These are phyloP conservation scores for Colletotrichum simmondsii DNA, from an alignment of 2,329 filamentous ascomycete species.

Conservation along the genomic window DNA sequence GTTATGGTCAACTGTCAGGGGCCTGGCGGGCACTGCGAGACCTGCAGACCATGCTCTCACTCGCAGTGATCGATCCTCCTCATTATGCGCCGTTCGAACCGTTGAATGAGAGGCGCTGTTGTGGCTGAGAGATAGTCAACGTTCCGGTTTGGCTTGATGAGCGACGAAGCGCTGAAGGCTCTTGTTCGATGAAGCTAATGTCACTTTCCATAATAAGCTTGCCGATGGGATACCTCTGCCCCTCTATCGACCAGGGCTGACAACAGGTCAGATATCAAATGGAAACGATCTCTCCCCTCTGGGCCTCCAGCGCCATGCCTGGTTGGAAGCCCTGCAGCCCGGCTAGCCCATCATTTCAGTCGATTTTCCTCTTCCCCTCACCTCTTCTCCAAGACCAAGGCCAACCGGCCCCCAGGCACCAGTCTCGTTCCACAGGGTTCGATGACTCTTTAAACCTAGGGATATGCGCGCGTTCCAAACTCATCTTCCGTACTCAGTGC, in stretches of 20 bases:
- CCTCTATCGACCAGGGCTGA: conserved; percentile 1
- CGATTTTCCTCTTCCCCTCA: conserved; percentile 15
- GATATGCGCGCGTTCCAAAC: conserved; percentile 5
- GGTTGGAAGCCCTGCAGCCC: conserved; percentile 10
- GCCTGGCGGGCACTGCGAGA: neutral
- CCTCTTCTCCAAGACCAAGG: neutral
- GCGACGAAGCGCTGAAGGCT: neutral
- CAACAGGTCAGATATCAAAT: conserved; percentile 18
- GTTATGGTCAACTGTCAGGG: conserved; percentile 11
- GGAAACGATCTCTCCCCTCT: neutral
- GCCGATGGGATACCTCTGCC: conserved; percentile 1
- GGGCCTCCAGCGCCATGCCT: conserved; percentile 11
- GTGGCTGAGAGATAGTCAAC: conserved; percentile 15
- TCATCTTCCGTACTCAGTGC: neutral
- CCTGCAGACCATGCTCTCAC: neutral
- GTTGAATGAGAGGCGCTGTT: conserved; percentile 19
- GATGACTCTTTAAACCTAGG: conserved; percentile 26
- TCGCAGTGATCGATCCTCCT: neutral
- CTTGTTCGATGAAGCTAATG: neutral
- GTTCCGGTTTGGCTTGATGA: neutral
- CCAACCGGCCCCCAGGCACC: conserved; percentile 17
- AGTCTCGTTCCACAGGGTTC: conserved; percentile 25
- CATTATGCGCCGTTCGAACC: neutral
- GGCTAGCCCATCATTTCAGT: conserved; percentile 5
- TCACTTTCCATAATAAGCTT: conserved; percentile 8